phyloP scores from a whole-genome alignment of 306 rosid species.

The Quercus dentata region DNA sequence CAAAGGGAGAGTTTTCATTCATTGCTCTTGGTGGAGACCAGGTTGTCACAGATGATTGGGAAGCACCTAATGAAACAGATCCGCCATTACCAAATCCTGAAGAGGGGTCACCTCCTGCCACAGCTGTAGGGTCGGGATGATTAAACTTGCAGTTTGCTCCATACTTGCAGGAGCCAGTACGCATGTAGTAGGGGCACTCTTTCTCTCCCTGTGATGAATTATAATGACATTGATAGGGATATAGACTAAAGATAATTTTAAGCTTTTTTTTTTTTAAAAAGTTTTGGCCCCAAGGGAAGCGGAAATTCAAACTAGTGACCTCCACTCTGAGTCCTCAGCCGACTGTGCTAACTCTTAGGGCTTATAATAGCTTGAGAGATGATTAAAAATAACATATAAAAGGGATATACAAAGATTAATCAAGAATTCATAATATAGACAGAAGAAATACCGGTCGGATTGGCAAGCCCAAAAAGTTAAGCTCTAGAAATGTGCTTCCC shows the following conservation, averaged over 20 bases:
- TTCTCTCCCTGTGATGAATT: constrained; percentile 64
- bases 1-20: constrained; percentile 62
- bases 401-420: background rate
- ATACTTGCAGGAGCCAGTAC: constrained; percentile 91
- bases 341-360: no score
- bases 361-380: background rate
- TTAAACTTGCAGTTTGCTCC: constrained; percentile 89
- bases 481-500: constrained; percentile 41
- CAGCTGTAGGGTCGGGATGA: constrained; percentile 90
- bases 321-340: no score
- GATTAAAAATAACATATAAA: background rate
- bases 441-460: constrained; percentile 65
- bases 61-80: constrained; percentile 44
- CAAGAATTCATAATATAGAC: background rate
- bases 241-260: constrained; percentile 3
- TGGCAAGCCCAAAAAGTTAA: constrained; percentile 87
- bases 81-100: constrained; percentile 62
- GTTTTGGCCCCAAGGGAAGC: no score
- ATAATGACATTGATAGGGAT: constrained; percentile 11
- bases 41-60: constrained; percentile 48
- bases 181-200: constrained; percentile 94
- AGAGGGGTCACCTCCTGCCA: constrained; percentile 52
- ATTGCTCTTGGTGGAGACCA: constrained; percentile 67
- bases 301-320: no score
- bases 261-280: background rate